Percentiles rank a stretch among this genome's conserved stretches.
phyloP scores from a whole-genome alignment of 2,329 filamentous ascomycete genomes.

The Mycogone perniciosa region DNA sequence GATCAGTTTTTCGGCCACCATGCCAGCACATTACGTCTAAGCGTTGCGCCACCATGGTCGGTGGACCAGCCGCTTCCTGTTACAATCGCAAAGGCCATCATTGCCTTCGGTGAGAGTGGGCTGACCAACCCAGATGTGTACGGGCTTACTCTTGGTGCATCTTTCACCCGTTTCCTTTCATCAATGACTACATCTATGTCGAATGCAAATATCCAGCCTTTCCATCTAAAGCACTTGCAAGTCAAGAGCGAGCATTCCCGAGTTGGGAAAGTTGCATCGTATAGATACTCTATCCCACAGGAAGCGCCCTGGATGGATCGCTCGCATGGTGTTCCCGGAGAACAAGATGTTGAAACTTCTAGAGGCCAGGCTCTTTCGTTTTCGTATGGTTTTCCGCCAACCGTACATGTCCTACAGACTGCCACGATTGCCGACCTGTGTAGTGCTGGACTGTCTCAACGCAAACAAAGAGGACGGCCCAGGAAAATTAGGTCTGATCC shows the following conservation, averaged over 20 bases:
- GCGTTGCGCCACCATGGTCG: slow-evolving; percentile 26
- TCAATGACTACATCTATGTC: slow-evolving; percentile 31
- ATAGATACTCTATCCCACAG: slow-evolving; percentile 24
- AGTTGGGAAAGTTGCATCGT: slow-evolving; percentile 32
- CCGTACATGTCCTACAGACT: not conserved
- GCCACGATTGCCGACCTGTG: slow-evolving; percentile 22
- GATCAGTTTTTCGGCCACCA: slow-evolving; percentile 17
- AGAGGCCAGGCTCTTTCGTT: not conserved
- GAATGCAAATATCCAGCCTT: slow-evolving; percentile 26
- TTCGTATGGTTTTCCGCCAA: slow-evolving; percentile 11
- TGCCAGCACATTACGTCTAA: slow-evolving; percentile 20
- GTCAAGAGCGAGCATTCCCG: slow-evolving; percentile 31
- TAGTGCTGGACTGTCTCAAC: slow-evolving; percentile 18
- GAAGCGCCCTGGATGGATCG: not conserved
- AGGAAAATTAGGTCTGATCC: slow-evolving; percentile 18
- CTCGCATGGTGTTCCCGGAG: not conserved
- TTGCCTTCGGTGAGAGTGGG: slow-evolving; percentile 22
- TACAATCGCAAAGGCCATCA: slow-evolving; percentile 26
- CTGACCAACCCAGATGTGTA: slow-evolving; percentile 34
- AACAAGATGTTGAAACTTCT: not conserved
- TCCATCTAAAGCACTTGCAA: slow-evolving; percentile 27
- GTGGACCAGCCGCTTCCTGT: slow-evolving; percentile 29
- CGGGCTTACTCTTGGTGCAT: slow-evolving; percentile 29
- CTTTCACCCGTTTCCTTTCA: slow-evolving; percentile 33
- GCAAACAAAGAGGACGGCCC: slow-evolving; percentile 24